These are phyloP conservation scores for Lactuca saligna DNA, from an alignment of 129 eudicot genomes.

Conservation along the genomic window DNA sequence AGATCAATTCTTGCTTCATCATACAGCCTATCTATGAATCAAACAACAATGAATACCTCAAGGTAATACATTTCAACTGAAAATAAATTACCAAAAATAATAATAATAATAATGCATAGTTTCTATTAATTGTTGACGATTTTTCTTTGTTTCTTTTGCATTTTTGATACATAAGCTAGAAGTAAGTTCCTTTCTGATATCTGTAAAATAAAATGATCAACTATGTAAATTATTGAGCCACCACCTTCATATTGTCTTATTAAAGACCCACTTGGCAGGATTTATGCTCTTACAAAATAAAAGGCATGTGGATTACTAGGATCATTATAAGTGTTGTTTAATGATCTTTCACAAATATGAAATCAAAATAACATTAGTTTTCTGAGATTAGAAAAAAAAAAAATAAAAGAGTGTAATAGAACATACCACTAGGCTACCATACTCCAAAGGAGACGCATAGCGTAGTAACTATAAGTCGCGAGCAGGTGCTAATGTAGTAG, in stretches of 20 bases:
- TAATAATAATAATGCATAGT: too few relatives aligned
- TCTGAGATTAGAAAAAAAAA: too few relatives aligned
- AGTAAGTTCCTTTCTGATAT: constrained; percentile 24
- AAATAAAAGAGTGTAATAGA: background rate
- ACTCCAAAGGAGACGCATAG: constrained; percentile 76
- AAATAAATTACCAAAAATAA: too few relatives aligned
- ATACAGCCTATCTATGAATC: too few relatives aligned
- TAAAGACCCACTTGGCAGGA: constrained; percentile 81
- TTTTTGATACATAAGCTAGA: background rate
- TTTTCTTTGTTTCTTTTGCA: background rate
- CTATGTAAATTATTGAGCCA: constrained; percentile 83
- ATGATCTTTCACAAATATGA: constrained; percentile 81
- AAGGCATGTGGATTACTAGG: constrained; percentile 86
- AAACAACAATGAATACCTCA: too few relatives aligned
- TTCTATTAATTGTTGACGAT: background rate
- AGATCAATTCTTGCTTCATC: too few relatives aligned
- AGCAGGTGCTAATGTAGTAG: constrained; percentile 88
- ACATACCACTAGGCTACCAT: constrained; percentile 92
- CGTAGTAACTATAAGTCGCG: constrained; percentile 92
- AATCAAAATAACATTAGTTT: background rate
- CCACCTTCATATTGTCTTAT: constrained; percentile 95
- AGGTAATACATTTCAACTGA: too few relatives aligned
- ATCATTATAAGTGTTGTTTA: constrained; percentile 87
- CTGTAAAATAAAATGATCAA: constrained; percentile 88
- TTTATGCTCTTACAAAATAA: constrained; percentile 78